Percentiles rank a stretch among this genome's conserved stretches.
phyloP scores from a whole-genome alignment of 305 asterid genomes.

The Plantago coronopus region DNA sequence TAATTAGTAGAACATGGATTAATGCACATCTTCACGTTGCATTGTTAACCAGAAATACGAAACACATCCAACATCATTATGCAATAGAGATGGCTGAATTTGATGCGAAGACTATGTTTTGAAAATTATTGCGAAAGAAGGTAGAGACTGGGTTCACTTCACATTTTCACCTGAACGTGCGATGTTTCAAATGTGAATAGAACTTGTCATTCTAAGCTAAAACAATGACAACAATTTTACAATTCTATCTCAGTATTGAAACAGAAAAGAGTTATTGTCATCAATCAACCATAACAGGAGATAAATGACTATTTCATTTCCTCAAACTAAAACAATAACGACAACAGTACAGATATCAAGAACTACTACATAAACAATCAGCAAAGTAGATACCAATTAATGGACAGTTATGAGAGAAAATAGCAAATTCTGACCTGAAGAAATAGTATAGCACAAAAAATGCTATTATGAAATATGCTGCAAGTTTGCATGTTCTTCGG shows the following conservation, averaged over 20 bases:
- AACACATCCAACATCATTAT: background rate
- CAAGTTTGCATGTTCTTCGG: conserved; percentile 73
- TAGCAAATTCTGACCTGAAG: conserved; percentile 45
- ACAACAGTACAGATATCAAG: background rate
- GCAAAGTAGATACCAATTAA: background rate
- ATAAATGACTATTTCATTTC: background rate
- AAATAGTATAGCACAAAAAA: conserved; percentile 60
- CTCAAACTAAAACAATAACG: background rate
- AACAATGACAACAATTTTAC: background rate
- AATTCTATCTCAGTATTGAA: background rate
- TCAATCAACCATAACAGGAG: background rate
- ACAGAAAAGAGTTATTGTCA: no score
- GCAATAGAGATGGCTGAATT: background rate
- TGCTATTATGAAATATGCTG: conserved; percentile 54
- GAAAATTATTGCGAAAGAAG: background rate
- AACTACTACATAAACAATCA: background rate
- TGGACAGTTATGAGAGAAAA: conserved; percentile 10
- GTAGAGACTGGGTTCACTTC: background rate
- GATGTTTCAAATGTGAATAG: background rate
- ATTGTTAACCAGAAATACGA: no score
- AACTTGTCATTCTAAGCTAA: background rate
- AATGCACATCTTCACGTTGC: no score
- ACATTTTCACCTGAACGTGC: background rate
- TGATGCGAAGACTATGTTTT: background rate
- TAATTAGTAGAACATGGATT: no score